These are phyloP conservation scores for Apiotrichum montevideense DNA, from an alignment of 1,284 basidiomycete species.

Conservation along the genomic window DNA sequence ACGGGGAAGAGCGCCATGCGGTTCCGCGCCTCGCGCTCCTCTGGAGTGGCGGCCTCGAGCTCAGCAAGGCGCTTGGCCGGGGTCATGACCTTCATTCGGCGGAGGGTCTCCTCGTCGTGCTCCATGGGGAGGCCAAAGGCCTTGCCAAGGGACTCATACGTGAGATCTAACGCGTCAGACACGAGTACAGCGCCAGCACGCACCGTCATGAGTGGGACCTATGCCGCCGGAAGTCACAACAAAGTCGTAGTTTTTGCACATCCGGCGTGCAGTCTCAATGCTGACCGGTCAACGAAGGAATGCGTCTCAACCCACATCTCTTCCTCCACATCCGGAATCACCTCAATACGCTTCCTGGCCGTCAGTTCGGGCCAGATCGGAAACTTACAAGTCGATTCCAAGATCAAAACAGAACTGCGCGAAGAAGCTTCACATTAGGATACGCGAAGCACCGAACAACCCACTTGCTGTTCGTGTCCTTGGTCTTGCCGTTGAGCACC, in stretches of 20 bases:
- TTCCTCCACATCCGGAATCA: conserved; percentile 81
- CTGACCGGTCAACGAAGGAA: conserved; percentile 46
- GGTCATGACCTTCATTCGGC: conserved; percentile 65
- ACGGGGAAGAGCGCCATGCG: conserved; percentile 79
- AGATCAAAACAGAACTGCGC: conserved; percentile 81
- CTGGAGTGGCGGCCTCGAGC: conserved; percentile 57
- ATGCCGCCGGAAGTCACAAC: conserved; percentile 77
- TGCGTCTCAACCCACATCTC: conserved; percentile 61
- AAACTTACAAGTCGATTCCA: conserved; percentile 72
- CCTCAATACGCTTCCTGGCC: conserved; percentile 74
- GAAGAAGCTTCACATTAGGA: conserved; percentile 56
- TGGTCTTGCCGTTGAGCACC: conserved; percentile 53
- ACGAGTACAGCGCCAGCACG: neutral
- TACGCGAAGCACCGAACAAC: neutral
- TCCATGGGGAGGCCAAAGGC: conserved; percentile 71
- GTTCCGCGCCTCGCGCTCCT: conserved; percentile 64
- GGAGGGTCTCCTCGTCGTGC: conserved; percentile 73
- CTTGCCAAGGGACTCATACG: conserved; percentile 76
- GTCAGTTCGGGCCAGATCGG: neutral
- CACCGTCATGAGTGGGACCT: conserved; percentile 79
- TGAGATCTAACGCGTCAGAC: conserved; percentile 58
- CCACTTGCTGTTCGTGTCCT: conserved; percentile 65
- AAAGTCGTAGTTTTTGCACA: conserved; percentile 78
- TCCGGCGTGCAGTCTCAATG: conserved; percentile 72
- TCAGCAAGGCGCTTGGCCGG: conserved; percentile 53